Evolutionary conservation across 2,329 filamentous ascomycete genomes (phyloP).

Genomic region (Xylaria sp.): DNA sequence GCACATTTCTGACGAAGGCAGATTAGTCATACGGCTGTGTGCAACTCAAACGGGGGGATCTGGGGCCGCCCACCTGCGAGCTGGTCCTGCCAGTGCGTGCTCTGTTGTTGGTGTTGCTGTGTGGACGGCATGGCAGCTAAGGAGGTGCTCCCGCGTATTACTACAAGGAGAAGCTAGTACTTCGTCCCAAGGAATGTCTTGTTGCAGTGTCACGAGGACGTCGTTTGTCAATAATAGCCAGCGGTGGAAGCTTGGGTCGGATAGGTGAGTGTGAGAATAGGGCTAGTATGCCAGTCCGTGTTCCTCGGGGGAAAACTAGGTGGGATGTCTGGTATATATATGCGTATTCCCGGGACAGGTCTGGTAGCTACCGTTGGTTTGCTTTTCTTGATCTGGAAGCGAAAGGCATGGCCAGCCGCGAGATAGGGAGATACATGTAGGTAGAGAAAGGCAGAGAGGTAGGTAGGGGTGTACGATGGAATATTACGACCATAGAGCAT

Average conservation of each 20-base stretch:
- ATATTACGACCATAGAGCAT: slow-evolving; percentile 19
- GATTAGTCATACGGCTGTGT: slow-evolving; percentile 16
- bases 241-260: slow-evolving; percentile 10
- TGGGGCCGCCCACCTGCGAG: slow-evolving; percentile 54
- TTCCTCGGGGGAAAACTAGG: slow-evolving; percentile 10
- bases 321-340: slow-evolving; percentile 9
- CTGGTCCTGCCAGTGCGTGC: slow-evolving; percentile 56
- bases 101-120: slow-evolving; percentile 19
- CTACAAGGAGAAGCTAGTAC: slow-evolving; percentile 8
- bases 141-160: slow-evolving; percentile 1
- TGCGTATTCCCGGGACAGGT: slow-evolving; percentile 21
- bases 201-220: not conserved
- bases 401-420: slow-evolving; percentile 25
- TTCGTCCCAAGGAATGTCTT: slow-evolving; percentile 1
- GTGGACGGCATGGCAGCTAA: slow-evolving; percentile 32
- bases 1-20: slow-evolving; percentile 56
- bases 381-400: slow-evolving; percentile 22
- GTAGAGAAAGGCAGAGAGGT: not conserved
- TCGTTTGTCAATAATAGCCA: not conserved
- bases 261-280: slow-evolving; percentile 11
- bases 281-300: slow-evolving; percentile 2
- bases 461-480: not conserved
- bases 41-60: slow-evolving; percentile 1
- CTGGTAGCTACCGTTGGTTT: slow-evolving; percentile 17
- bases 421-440: slow-evolving; percentile 16